Percentiles rank a stretch among this genome's conserved stretches.
phyloP scores from a whole-genome alignment of 176 grass and related monocot species.

The Ampelocalamus luodianensis region DNA sequence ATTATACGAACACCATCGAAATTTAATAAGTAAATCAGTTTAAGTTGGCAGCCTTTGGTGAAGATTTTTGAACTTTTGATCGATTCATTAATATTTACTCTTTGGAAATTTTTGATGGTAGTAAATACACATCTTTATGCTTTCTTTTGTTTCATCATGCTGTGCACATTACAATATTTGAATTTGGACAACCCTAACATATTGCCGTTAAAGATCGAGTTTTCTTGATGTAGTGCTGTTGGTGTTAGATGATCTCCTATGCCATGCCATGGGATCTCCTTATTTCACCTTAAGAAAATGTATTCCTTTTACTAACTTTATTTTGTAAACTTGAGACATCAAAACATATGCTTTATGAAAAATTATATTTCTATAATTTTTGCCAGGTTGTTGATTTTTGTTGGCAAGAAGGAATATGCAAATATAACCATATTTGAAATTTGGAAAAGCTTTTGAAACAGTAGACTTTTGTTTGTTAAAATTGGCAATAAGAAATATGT shows the following conservation, averaged over 20 bases:
- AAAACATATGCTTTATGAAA: constrained; percentile 2
- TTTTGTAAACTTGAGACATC: neutral
- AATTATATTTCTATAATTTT: neutral
- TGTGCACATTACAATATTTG: neutral
- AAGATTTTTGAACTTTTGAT: constrained; percentile 19
- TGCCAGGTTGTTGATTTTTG: neutral
- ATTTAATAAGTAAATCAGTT: constrained; percentile 19
- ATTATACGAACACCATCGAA: neutral
- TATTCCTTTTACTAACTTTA: neutral
- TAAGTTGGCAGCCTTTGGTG: constrained; percentile 3
- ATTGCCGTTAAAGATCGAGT: neutral
- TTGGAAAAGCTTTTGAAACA: constrained; percentile 22
- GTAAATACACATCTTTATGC: neutral
- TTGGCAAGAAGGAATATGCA: neutral
- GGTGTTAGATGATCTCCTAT: constrained; percentile 6
- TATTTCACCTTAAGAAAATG: constrained; percentile 8
- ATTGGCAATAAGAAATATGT: neutral
- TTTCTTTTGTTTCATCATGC: neutral
- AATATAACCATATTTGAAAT: constrained; percentile 4
- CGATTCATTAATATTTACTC: constrained; percentile 1
- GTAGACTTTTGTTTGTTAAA: constrained; percentile 32
- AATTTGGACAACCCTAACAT: neutral
- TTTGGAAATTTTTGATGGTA: neutral
- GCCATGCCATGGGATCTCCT: neutral
- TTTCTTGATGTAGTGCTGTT: neutral